Base-by-base conservation (phyloP, 2,329 filamentous ascomycete genomes). In the Orbilia brochopaga region DNA sequence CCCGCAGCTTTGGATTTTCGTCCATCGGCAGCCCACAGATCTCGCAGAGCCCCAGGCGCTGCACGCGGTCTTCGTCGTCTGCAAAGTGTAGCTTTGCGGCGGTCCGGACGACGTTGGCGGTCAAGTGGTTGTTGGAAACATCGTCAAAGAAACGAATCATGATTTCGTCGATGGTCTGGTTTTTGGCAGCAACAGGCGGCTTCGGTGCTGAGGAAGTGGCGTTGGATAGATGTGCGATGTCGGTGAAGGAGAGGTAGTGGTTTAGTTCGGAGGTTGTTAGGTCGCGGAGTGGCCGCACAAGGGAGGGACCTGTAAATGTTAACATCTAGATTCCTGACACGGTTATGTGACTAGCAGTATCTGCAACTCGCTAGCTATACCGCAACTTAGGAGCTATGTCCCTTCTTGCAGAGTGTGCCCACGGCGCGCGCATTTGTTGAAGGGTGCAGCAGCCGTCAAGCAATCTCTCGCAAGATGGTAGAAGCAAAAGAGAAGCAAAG, bases 51-150 rank as follows among this genome's bases (percentile, higher is more conserved):
- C 60, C 61, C 32, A 53, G 30, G 40, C 46, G 58, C 40, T 32
- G 32, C 8, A 69, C 53, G 23, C 52, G 75, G 27, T 65, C 44
- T 13, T 10, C 13, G 54, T 72, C 76, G 21, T 81, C 75, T 0
- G 81, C 78, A 24, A 85, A 80, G 51, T 87, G 82, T 44, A 97
- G 83, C 80, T 95, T 96, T 57, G 87, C 88, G n/a, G 90, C 88
- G 35, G 93, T 99, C 73, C 91, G 87, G 3, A 97, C 93, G 8
- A 99, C 94, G 78, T 99, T 99, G 32, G 92, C 89, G 15, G 96
- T 91, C 10, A 72, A n/a, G 52, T 72, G 67, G 0, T 55, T 11
- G 32, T 72, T 72, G 17, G 67, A 59, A 15, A 65, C 11, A 44
- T 87, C 88, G 75, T 87, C 86, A 77, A 99, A 96, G 79, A 97